Evolutionary conservation across 1,284 basidiomycete species (phyloP), one percentile per base, ranked within the genome.

Genomic region (Heliocybe sulcata): DNA sequence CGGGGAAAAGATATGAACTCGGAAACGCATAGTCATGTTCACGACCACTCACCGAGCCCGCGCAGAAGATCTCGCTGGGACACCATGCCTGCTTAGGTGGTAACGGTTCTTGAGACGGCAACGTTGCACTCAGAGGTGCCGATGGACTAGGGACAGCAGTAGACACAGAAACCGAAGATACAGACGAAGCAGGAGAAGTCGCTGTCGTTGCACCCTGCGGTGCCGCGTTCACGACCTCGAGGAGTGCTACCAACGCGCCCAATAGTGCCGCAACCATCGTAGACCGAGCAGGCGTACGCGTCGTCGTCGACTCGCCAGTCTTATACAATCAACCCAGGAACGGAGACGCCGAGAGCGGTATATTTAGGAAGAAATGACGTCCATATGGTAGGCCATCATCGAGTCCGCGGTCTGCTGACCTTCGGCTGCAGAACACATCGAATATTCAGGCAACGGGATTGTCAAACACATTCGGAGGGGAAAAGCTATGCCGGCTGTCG

Each of bases 31-130:
- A 51, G 52, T 26, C 25, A 9, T 19, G 45, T n/a, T 23, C 35
- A 35, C 27, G 31, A 35, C 23, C 2, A 77, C 86, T 59, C 65
- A 92, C 91, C 50, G 76, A 58, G 23, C 90, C 91, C 0, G 91
- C 79, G 67, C 92, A 94, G 71, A 90, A 94, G 31, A 93, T 89
- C 53, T 87, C 72, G 57, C 89, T 88, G 2, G 86, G 83, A 65
- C 87, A 90, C 87, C 89, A 88, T 35, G 78, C 69, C 68, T 95
- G 92, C 35, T 71, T 72, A 0, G 89, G 87, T 10, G 92, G 90
- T 35, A 89, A 66, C 1, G 80, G 66, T 3, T 73, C 81, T 63
- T 92, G 88, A 1, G 87, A 85, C 2, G 87, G 85, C 20, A 94
- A 68, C 19, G 73, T 58, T 16, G 77, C 69, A 49, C 73, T 71